Percentiles rank a stretch among this genome's conserved stretches.
Evolutionary conservation across 495 filamentous ascomycete species (phyloP).

Genomic region (Podospora fimiseda): DNA sequence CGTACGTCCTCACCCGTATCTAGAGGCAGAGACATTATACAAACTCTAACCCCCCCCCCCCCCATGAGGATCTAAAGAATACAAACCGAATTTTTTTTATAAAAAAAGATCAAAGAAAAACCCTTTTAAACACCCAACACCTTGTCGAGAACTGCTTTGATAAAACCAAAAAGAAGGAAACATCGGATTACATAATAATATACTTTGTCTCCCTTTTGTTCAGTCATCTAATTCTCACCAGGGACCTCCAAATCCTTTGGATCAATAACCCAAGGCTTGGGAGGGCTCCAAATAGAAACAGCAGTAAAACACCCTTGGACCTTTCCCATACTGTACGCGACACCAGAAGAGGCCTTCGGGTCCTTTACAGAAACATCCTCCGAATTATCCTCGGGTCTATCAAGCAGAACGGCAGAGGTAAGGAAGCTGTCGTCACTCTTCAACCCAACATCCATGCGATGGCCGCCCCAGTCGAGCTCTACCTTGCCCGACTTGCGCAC

Average conservation of each 20-base stretch:
- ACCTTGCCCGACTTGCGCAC: constrained; percentile 55
- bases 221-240: no score
- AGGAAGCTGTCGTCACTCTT: constrained; percentile 40
- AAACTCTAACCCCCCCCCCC: no score
- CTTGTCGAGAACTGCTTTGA: no score
- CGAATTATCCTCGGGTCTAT: constrained; percentile 36
- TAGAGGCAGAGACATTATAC: no score
- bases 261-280: constrained; percentile 34
- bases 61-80: no score
- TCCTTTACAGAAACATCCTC: constrained; percentile 19
- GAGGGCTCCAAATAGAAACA: neutral
- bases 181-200: no score
- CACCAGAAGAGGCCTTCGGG: constrained; percentile 20
- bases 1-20: no score
- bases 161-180: no score
- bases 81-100: no score
- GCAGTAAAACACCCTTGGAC: constrained; percentile 48
- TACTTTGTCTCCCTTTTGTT: no score
- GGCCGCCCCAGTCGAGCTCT: constrained; percentile 57
- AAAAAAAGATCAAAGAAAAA: no score
- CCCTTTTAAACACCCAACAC: no score
- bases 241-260: constrained; percentile 21
- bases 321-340: constrained; percentile 50
- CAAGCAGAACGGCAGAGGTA: constrained; percentile 39
- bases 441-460: constrained; percentile 37